Conservation (phyloP, 1,284 basidiomycete genomes). For the Apiotrichum porosum region DNA sequence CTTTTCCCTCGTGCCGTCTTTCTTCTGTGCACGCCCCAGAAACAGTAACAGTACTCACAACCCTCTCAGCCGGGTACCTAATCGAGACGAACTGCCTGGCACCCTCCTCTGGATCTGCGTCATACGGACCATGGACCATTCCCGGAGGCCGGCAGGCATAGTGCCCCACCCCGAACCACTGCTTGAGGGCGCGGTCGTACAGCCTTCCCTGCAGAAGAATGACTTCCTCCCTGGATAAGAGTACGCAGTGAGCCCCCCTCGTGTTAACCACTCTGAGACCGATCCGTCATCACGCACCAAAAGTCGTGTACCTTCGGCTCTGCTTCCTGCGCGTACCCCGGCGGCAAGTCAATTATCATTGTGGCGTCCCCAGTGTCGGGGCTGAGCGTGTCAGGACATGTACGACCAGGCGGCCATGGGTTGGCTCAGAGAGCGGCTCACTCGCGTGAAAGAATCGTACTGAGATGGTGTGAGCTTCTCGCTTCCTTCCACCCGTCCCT, state of each 20-base stretch:
- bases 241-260: neutral
- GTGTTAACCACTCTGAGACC: too few species aligned
- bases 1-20: too few species aligned
- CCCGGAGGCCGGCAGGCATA: slow-evolving; percentile 15
- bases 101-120: neutral
- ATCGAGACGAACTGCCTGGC: neutral
- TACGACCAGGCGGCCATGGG: neutral
- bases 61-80: too few species aligned
- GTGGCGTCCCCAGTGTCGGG: slow-evolving; percentile 12
- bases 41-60: too few species aligned
- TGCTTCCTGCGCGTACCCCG: slow-evolving; percentile 9
- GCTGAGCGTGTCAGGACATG: neutral
- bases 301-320: slow-evolving; percentile 10
- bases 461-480: too few species aligned
- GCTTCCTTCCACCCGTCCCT: too few species aligned
- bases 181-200: neutral
- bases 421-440: too few species aligned
- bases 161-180: slow-evolving; percentile 6
- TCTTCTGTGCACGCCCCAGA: too few species aligned
- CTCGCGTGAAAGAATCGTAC: too few species aligned
- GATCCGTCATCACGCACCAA: slow-evolving; percentile 11
- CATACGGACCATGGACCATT: slow-evolving; percentile 7
- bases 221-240: neutral
- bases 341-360: slow-evolving; percentile 6
- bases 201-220: neutral